Percentiles rank a stretch among this genome's conserved stretches.
Conservation (phyloP, 805 yeast genomes). For the Monosporozyma aquatica region DNA sequence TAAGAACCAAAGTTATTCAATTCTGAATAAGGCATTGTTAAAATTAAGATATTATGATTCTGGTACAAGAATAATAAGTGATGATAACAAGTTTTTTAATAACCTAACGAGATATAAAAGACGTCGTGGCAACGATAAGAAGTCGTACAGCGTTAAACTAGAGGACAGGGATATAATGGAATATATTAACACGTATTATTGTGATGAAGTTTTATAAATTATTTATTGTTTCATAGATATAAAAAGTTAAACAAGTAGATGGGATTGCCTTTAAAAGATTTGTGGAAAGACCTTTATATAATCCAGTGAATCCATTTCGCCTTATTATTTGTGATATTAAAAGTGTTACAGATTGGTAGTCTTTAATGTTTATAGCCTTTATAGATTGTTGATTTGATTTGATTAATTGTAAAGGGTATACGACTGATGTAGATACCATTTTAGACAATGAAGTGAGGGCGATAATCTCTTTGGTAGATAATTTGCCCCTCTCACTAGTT, state of each 20-base stretch:
- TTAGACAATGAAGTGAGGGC: slow-evolving; percentile 62
- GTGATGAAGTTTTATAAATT: slow-evolving; percentile 8
- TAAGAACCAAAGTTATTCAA: neutral
- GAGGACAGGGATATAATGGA: neutral
- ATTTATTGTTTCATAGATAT: slow-evolving; percentile 64
- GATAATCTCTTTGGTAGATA: slow-evolving; percentile 40
- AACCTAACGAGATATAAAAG: neutral
- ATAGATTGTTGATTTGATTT: slow-evolving; percentile 64
- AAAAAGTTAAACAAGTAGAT: slow-evolving; percentile 84
- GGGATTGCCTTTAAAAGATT: slow-evolving; percentile 80
- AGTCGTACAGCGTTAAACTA: no score
- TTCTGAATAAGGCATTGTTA: neutral
- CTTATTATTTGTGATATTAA: slow-evolving; percentile 35
- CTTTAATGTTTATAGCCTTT: slow-evolving; percentile 16
- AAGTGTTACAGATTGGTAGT: slow-evolving; percentile 19
- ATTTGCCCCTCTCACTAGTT: slow-evolving; percentile 23
- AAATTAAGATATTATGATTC: neutral
- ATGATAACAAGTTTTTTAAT: no score
- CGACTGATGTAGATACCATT: slow-evolving; percentile 50
- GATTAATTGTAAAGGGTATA: slow-evolving; percentile 81
- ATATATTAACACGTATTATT: neutral
- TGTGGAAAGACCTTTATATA: slow-evolving; percentile 77
- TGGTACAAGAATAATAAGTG: neutral
- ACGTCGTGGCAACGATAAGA: slow-evolving; percentile 1
- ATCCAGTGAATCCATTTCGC: slow-evolving; percentile 53